These are phyloP conservation scores for Fragaria iinumae DNA, from an alignment of 306 rosid genomes.

Conservation along the genomic window DNA sequence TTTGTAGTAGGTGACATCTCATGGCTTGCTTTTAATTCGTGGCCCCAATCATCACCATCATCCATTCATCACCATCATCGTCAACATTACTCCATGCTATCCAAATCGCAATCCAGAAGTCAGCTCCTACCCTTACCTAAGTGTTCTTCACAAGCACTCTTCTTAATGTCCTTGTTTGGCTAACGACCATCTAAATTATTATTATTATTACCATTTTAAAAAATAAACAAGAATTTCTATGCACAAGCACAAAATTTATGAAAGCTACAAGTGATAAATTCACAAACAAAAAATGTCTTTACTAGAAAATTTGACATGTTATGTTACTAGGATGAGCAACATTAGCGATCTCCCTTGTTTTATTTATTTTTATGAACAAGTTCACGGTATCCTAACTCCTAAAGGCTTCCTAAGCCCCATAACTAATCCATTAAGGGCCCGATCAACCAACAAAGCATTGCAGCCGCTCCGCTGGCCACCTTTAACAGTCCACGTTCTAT, in stretches of 20 bases:
- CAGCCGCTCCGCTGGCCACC: too few species aligned
- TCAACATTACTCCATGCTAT: conserved; percentile 21
- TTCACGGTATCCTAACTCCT: too few species aligned
- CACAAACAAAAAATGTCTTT: not conserved
- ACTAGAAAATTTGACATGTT: not conserved
- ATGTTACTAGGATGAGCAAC: not conserved
- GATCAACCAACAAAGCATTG: too few species aligned
- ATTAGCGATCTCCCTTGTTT: fast-evolving
- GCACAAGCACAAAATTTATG: too few species aligned
- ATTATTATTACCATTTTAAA: not conserved
- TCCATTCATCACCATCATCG: conserved; percentile 20
- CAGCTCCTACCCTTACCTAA: conserved; percentile 14
- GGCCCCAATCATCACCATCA: conserved; percentile 29
- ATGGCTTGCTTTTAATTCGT: conserved; percentile 13
- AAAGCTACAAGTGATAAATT: not conserved
- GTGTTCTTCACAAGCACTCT: not conserved
- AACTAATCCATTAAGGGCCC: too few species aligned
- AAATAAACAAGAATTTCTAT: not conserved
- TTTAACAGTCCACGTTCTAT: too few species aligned
- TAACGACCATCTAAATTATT: not conserved
- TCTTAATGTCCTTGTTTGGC: not conserved
- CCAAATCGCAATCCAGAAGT: conserved; percentile 5
- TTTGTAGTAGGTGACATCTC: conserved; percentile 25
- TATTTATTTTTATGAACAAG: not conserved
- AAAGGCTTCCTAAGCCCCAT: too few species aligned